Percentiles rank a stretch among this genome's conserved stretches.
Conservation (phyloP, 306 rosid species). For the Dryas drummondii region DNA sequence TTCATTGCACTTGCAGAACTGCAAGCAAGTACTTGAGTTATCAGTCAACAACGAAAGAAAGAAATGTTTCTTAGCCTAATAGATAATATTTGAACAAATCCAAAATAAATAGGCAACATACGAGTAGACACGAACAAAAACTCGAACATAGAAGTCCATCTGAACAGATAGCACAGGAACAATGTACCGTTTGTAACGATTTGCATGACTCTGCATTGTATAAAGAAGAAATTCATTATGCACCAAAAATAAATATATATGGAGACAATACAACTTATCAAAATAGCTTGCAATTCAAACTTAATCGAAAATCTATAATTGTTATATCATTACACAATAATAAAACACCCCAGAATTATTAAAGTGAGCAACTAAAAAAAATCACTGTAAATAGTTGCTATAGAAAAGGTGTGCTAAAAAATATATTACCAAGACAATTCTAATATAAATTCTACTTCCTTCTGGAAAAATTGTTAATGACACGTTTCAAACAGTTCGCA, state of each 20-base stretch:
- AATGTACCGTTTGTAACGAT: constrained; percentile 93
- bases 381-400: not conserved
- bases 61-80: constrained; percentile 2
- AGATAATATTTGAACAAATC: constrained; percentile 4
- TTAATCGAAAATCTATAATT: not conserved
- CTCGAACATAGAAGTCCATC: constrained; percentile 92
- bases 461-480: not conserved
- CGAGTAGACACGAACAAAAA: constrained; percentile 87
- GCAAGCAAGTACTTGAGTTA: constrained; percentile 40
- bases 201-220: constrained; percentile 92
- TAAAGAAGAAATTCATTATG: constrained; percentile 9
- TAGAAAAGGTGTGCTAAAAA: not conserved
- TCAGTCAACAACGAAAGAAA: constrained; percentile 24
- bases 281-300: not conserved
- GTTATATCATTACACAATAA: not conserved
- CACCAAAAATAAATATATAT: not conserved
- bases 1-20: constrained; percentile 97
- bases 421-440: not conserved
- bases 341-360: not conserved
- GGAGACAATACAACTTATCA: not conserved
- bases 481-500: not conserved
- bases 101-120: constrained; percentile 35
- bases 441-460: not conserved
- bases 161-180: constrained; percentile 94
- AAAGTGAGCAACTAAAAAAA: not conserved